Conservation (phyloP, 140 eudicot species). For the Erigeron philadelphicus region DNA sequence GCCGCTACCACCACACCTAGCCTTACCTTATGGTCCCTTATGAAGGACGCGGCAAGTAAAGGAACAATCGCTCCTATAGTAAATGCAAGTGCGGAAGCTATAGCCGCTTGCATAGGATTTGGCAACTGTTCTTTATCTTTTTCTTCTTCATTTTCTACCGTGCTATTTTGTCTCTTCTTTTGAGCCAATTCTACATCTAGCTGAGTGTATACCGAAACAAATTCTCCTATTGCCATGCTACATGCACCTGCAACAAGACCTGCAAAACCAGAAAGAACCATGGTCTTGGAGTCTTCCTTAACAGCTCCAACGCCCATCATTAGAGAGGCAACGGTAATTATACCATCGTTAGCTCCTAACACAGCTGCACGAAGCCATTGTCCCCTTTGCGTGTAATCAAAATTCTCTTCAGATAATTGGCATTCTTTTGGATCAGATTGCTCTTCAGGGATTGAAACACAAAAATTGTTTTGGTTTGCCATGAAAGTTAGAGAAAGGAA, state of each 20-base stretch:
- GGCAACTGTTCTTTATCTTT: slow-evolving; percentile 18
- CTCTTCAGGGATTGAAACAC: too few relatives aligned
- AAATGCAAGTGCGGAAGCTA: slow-evolving; percentile 31
- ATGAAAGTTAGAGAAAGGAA: too few relatives aligned
- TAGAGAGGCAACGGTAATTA: slow-evolving; percentile 23
- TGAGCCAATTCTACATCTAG: slow-evolving; percentile 30
- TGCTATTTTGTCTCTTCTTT: slow-evolving; percentile 19
- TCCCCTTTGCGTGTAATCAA: slow-evolving; percentile 29
- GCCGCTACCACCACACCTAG: slow-evolving; percentile 25
- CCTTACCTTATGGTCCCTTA: slow-evolving; percentile 15
- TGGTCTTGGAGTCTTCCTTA: slow-evolving; percentile 21
- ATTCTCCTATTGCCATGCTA: slow-evolving; percentile 35
- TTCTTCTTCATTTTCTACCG: background rate
- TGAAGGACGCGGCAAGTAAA: slow-evolving; percentile 32
- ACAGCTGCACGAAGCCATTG: slow-evolving; percentile 38
- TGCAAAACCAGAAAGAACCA: slow-evolving; percentile 26
- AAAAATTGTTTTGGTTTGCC: too few relatives aligned
- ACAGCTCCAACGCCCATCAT: slow-evolving; percentile 33
- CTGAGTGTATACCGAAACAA: slow-evolving; percentile 33
- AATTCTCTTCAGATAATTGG: background rate
- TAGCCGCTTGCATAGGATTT: slow-evolving; percentile 27
- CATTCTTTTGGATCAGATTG: too few relatives aligned
- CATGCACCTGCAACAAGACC: slow-evolving; percentile 32
- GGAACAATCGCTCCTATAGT: slow-evolving; percentile 28
- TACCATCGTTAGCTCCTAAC: slow-evolving; percentile 34